Conservation (phyloP, 169 alveolate species). For the Besnoitia besnoiti region DNA sequence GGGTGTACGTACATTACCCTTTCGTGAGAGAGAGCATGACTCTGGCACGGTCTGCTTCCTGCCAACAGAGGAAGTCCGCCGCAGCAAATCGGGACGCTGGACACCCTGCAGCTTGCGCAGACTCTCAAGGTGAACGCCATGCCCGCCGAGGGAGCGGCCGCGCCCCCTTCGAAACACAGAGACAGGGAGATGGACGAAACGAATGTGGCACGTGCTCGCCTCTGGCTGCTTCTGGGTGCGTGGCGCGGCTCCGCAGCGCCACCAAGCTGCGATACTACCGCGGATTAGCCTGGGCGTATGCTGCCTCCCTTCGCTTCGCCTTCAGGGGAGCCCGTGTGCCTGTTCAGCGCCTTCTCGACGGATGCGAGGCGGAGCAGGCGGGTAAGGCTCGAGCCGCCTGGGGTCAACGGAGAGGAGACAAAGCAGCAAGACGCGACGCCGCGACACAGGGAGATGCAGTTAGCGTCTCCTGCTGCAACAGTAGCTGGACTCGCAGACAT, state of each 20-base stretch:
- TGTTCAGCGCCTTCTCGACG: background rate
- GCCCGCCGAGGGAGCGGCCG: background rate
- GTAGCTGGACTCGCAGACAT: background rate
- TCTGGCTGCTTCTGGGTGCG: background rate
- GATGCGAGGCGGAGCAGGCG: too few species aligned
- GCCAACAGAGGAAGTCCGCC: background rate
- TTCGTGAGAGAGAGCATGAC: too few species aligned
- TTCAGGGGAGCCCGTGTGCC: background rate
- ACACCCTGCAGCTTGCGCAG: too few species aligned
- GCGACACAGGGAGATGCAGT: background rate
- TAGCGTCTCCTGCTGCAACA: background rate
- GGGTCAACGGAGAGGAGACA: background rate
- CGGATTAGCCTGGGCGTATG: background rate
- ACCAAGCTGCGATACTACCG: background rate
- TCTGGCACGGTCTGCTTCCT: background rate
- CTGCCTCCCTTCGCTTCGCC: background rate
- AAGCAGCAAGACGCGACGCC: background rate
- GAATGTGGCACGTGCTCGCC: background rate
- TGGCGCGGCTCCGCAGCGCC: background rate
- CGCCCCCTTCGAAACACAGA: background rate
- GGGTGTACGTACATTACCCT: slow-evolving; percentile 44
- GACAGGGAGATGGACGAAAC: background rate
- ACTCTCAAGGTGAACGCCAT: background rate
- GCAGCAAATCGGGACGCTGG: too few species aligned
- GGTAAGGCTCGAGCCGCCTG: too few species aligned